A percentile compares a stretch with the other conserved stretches of the same genome.
phyloP scores from a whole-genome alignment of 441 rosid genomes.

The Populus hybrid region DNA sequence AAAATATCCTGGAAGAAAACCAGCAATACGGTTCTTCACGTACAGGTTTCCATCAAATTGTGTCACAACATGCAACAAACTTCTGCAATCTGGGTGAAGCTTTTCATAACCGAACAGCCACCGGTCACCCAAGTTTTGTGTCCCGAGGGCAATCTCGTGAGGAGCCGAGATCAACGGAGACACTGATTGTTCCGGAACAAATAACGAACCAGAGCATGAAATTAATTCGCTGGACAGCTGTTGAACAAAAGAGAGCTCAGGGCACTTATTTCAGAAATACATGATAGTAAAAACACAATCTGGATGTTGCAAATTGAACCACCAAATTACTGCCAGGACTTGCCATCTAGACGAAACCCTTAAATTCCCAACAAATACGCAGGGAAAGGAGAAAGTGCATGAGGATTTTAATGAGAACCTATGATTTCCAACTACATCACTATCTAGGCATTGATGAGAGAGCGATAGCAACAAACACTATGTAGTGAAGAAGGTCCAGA shows the following conservation, averaged over 20 bases:
- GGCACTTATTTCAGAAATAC: neutral
- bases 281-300: neutral
- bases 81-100: neutral
- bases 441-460: neutral
- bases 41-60: neutral
- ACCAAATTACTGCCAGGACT: neutral
- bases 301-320: neutral
- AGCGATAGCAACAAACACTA: slow-evolving; percentile 12
- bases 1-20: neutral
- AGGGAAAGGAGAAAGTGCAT: neutral
- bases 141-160: neutral
- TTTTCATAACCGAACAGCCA: neutral
- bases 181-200: neutral
- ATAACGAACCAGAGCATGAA: neutral
- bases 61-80: neutral
- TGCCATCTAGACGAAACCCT: neutral
- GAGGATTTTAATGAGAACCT: neutral
- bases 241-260: neutral
- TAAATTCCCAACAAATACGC: neutral
- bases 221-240: neutral
- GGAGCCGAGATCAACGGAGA: neutral
- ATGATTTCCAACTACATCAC: neutral
- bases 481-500: slow-evolving; percentile 83
- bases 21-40: neutral
- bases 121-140: too few relatives aligned